Base-by-base conservation (phyloP, 306 rosid species). In the Dalbergia oliveri region DNA sequence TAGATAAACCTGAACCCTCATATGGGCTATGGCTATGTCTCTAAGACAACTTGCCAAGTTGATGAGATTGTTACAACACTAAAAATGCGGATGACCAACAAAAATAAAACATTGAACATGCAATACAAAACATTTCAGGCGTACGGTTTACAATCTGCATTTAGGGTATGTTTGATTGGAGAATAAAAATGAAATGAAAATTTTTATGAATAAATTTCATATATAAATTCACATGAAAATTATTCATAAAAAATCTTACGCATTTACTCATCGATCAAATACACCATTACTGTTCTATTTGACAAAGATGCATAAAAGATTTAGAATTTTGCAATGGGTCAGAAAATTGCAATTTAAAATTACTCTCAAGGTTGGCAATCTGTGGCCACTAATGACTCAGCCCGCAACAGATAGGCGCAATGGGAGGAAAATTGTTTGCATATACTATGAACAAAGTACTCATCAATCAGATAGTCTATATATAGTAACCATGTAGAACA, bases 401-500 rank as follows among this genome's bases (percentile, higher is more conserved):
- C 57, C 58, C 7, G 54, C 43, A 18, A 37, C 19, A 21, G n/a
- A 41, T n/a, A 43, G 47, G 62, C 9, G 62, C 62, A 77, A 47
- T 72, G 4, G 75, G 9, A 18, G 57, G 63, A 60, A 56, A 34
- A 43, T 37, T 45, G 37, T 14, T 4, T 23, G 41, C 71, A 83
- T 43, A 83, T 49, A 60, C 71, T 13, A 21, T 1, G 31, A 54
- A 77, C 37, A 66, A 53, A 41, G 19, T 11, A 79, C 39, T 78
- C 71, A 65, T 44, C 21, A 75, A 72, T 59, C 47, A 61, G 10
- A 44, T 33, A 15, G 57, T 47, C 81, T 26, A 75, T 11, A 75
- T 13, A 70, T 59, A 77, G 69, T 67, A 76, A 79, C 72, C 75
- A 69, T 21, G 67, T 39, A 72, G 69, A 83, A 86, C 73, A 82